A percentile compares a stretch with the other conserved stretches of the same genome.
Conservation (phyloP, 2,329 filamentous ascomycete species). For the Periglandula ipomoeae region DNA sequence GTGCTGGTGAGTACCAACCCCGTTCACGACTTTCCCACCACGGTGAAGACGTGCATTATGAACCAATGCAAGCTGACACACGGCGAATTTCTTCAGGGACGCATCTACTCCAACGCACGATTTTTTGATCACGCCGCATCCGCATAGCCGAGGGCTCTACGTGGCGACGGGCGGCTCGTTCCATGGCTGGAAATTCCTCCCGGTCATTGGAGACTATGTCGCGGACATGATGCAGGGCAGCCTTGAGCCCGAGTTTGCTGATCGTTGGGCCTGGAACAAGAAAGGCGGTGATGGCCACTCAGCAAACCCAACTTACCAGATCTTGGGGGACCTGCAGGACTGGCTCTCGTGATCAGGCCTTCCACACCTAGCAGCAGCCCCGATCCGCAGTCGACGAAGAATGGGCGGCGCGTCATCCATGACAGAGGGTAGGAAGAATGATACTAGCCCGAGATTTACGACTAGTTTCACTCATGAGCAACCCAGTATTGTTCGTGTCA, state of each 20-base stretch:
- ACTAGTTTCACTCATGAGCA: neutral
- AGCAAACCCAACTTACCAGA: conserved; percentile 32
- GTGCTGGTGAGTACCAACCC: conserved; percentile 30
- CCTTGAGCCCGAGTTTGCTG: conserved; percentile 27
- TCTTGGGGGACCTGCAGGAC: conserved; percentile 31
- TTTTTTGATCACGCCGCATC: conserved; percentile 47
- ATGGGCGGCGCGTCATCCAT: neutral
- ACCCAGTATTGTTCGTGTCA: neutral
- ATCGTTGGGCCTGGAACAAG: conserved; percentile 38
- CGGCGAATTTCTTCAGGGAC: conserved; percentile 36
- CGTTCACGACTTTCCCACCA: conserved; percentile 4
- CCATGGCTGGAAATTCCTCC: conserved; percentile 57
- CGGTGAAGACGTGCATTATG: neutral
- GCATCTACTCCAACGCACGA: conserved; percentile 53
- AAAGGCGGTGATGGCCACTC: conserved; percentile 30
- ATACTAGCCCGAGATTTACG: neutral
- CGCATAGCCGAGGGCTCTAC: conserved; percentile 41
- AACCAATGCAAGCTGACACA: conserved; percentile 4
- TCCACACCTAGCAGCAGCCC: neutral
- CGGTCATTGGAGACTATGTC: conserved; percentile 52
- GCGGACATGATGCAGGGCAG: conserved; percentile 36
- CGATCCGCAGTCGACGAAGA: neutral
- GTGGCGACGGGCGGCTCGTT: conserved; percentile 55
- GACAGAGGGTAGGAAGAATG: neutral
- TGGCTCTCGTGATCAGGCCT: conserved; percentile 20